These are phyloP conservation scores for Phytophthora lateralis DNA, from an alignment of 352 stramenopile genomes.

Conservation along the genomic window DNA sequence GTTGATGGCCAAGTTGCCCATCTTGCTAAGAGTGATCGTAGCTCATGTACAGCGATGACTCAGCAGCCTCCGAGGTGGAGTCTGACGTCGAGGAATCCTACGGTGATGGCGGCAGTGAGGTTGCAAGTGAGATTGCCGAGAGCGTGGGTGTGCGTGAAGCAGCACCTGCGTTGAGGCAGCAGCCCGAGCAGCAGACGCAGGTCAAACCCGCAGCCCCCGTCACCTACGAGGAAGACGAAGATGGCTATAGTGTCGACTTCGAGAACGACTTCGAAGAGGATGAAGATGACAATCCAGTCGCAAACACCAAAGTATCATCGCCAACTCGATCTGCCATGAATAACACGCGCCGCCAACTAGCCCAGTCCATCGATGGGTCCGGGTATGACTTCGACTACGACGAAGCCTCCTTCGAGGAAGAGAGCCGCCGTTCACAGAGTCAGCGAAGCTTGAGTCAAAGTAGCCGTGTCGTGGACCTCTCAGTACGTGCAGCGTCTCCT, in stretches of 20 bases:
- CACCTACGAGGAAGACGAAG: constrained; percentile 51
- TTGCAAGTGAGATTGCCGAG: constrained; percentile 61
- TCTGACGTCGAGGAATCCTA: constrained; percentile 50
- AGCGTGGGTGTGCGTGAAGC: constrained; percentile 25
- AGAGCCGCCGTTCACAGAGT: constrained; percentile 57
- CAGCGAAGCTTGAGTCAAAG: constrained; percentile 37
- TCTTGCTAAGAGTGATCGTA: constrained; percentile 6
- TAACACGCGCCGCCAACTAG: constrained; percentile 14
- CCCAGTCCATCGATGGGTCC: constrained; percentile 22
- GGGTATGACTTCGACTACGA: constrained; percentile 65
- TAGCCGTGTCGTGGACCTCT: constrained; percentile 64
- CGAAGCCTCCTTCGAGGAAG: constrained; percentile 76
- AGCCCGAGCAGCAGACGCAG: constrained; percentile 5
- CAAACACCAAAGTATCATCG: constrained; percentile 11
- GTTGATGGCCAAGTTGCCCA: constrained; percentile 9
- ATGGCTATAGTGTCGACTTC: constrained; percentile 78
- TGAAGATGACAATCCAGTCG: constrained; percentile 10
- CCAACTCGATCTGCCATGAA: constrained; percentile 20
- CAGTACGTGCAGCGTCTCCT: constrained; percentile 54
- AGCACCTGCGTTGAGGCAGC: constrained; percentile 12
- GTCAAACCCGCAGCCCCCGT: constrained; percentile 31
- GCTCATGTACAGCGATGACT: constrained; percentile 77
- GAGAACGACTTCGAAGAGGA: constrained; percentile 54
- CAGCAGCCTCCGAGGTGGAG: constrained; percentile 65
- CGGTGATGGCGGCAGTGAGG: constrained; percentile 44